Evolutionary conservation across 768 basidiomycete genomes (phyloP).

Genomic region (Exidia glandulosa): DNA sequence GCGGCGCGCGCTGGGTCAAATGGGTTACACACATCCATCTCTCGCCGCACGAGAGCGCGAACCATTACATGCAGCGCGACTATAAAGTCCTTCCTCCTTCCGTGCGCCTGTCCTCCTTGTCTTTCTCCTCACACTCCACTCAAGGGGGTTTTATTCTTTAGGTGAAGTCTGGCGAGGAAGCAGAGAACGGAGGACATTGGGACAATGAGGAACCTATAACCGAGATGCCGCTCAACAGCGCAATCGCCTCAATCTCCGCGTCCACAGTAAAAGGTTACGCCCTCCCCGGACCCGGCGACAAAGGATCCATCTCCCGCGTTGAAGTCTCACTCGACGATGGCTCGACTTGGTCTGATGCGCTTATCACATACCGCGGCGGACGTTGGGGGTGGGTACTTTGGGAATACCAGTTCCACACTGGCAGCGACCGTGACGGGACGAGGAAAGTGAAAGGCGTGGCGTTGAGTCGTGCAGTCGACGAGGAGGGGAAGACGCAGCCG

Average conservation of each 20-base stretch:
- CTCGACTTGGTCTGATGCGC: slow-evolving; percentile 36
- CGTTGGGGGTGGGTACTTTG: slow-evolving; percentile 69
- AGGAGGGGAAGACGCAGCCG: slow-evolving; percentile 36
- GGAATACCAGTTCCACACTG: slow-evolving; percentile 38
- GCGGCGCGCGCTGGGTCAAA: slow-evolving; percentile 67
- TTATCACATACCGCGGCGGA: slow-evolving; percentile 48
- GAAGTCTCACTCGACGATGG: slow-evolving; percentile 46
- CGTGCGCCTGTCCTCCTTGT: slow-evolving; percentile 15
- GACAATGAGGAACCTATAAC: slow-evolving; percentile 47
- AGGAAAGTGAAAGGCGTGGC: slow-evolving; percentile 25
- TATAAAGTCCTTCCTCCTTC: slow-evolving; percentile 53
- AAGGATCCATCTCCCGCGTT: slow-evolving; percentile 34
- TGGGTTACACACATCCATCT: slow-evolving; percentile 56
- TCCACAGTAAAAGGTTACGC: slow-evolving; percentile 47
- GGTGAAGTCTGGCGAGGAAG: background rate
- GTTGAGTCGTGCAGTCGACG: slow-evolving; percentile 43
- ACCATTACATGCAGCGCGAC: slow-evolving; percentile 63
- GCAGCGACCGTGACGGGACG: too few species aligned
- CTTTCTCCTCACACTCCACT: slow-evolving; percentile 18
- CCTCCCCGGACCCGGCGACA: slow-evolving; percentile 32
- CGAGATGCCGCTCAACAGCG: slow-evolving; percentile 49
- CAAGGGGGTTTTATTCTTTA: too few species aligned
- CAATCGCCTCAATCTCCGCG: slow-evolving; percentile 26
- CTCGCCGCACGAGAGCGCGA: slow-evolving; percentile 44
- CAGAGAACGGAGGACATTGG: slow-evolving; percentile 33